Percentiles rank a stretch among this genome's conserved stretches.
phyloP scores from a whole-genome alignment of 2,329 filamentous ascomycete genomes.

The Colletotrichum zoysiae region DNA sequence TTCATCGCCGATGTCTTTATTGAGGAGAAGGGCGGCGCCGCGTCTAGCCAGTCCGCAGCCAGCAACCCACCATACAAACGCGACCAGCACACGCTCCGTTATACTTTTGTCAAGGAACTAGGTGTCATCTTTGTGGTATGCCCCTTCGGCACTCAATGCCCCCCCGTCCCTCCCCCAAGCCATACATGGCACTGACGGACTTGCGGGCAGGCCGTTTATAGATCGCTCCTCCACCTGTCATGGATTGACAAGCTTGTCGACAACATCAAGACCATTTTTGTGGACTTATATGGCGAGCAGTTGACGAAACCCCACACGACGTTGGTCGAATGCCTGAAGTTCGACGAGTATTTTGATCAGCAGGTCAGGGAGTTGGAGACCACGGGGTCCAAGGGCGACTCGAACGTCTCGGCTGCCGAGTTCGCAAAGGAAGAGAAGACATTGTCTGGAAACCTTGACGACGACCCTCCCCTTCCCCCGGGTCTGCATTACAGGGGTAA shows the following conservation, averaged over 20 bases:
- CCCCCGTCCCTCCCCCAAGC: background rate
- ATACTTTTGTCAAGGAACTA: conserved; percentile 91
- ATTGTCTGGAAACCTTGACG: conserved; percentile 52
- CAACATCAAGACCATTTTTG: conserved; percentile 92
- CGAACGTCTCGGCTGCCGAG: conserved; percentile 46
- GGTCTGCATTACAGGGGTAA: conserved; percentile 42
- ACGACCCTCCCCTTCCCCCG: conserved; percentile 52
- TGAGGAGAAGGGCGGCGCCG: conserved; percentile 82
- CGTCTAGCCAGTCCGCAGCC: conserved; percentile 69
- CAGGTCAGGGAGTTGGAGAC: conserved; percentile 86
- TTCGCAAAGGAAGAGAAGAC: conserved; percentile 51
- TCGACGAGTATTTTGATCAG: conserved; percentile 95
- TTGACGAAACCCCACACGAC: conserved; percentile 85
- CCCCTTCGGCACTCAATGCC: background rate
- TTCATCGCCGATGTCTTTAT: conserved; percentile 98
- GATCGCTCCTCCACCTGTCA: conserved; percentile 91
- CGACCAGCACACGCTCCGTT: conserved; percentile 95
- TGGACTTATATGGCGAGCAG: conserved; percentile 90
- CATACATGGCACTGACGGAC: conserved; percentile 29
- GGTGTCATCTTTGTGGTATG: conserved; percentile 92
- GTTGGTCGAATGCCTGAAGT: conserved; percentile 80
- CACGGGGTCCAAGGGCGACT: conserved; percentile 55
- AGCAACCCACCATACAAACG: conserved; percentile 83
- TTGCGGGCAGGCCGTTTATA: conserved; percentile 84
- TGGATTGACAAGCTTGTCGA: conserved; percentile 98